phyloP scores from a whole-genome alignment of 805 yeast genomes.

The Starmerella sp. region DNA sequence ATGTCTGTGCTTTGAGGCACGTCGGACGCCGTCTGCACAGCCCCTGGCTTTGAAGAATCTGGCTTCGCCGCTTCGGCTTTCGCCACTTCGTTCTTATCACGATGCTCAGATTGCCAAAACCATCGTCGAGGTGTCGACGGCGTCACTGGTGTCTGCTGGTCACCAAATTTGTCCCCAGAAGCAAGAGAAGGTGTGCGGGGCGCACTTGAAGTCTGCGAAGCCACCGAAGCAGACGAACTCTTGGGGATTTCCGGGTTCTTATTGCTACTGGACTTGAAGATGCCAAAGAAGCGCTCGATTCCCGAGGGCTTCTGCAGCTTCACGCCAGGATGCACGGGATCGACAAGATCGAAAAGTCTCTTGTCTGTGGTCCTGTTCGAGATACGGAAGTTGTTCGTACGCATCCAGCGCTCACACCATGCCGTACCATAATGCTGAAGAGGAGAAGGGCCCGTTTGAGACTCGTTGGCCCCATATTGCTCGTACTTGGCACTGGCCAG shows the following conservation, averaged over 20 bases:
- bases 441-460: slow-evolving; percentile 24
- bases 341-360: slow-evolving; percentile 4
- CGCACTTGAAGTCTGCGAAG: background rate
- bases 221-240: background rate
- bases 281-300: slow-evolving; percentile 14
- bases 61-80: background rate
- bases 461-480: background rate
- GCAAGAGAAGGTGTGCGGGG: slow-evolving; percentile 4
- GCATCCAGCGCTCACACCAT: slow-evolving; percentile 45
- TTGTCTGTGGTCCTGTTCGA: slow-evolving; percentile 47
- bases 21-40: background rate
- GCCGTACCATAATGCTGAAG: slow-evolving; percentile 34
- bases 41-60: background rate
- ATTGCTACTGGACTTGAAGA: slow-evolving; percentile 6
- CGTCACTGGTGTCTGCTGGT: background rate
- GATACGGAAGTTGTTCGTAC: slow-evolving; percentile 43
- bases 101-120: slow-evolving; percentile 2
- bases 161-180: background rate
- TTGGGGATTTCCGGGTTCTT: background rate
- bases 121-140: slow-evolving; percentile 6
- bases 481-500: slow-evolving; percentile 57
- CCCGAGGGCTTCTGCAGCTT: slow-evolving; percentile 14
- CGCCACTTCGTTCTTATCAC: background rate
- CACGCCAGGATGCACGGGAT: slow-evolving; percentile 15
- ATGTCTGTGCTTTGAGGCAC: no score